Evolutionary conservation across 2,329 filamentous ascomycete genomes (phyloP).

Genomic region (Capronia coronata): DNA sequence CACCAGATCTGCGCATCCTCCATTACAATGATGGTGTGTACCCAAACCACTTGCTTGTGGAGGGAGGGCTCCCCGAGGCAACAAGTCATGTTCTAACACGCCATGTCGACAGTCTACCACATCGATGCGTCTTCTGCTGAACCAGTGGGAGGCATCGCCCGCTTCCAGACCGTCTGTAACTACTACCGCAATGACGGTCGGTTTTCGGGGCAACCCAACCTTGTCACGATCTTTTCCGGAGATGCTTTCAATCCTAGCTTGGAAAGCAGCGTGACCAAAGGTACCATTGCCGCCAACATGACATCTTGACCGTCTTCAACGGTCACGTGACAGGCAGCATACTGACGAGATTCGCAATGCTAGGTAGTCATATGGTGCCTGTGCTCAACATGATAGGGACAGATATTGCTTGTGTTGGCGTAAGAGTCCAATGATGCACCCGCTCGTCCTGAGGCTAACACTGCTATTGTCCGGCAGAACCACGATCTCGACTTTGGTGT

Average conservation of each 20-base stretch:
- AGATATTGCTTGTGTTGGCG: constrained; percentile 73
- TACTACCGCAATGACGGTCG: constrained; percentile 61
- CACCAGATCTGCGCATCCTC: constrained; percentile 69
- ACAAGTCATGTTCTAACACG: neutral
- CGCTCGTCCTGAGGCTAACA: neutral
- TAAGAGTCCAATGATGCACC: constrained; percentile 41
- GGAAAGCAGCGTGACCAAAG: constrained; percentile 84
- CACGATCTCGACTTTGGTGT: constrained; percentile 92
- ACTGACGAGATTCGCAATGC: constrained; percentile 2
- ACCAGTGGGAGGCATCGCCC: constrained; percentile 71
- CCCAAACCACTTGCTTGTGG: neutral
- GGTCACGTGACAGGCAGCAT: constrained; percentile 1
- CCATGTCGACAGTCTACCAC: constrained; percentile 63
- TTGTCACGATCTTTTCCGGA: constrained; percentile 79
- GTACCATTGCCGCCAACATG: constrained; percentile 33
- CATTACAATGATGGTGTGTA: constrained; percentile 70
- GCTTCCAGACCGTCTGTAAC: constrained; percentile 72
- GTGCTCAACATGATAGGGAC: constrained; percentile 72
- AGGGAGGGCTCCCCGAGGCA: neutral
- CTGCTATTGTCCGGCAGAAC: constrained; percentile 51
- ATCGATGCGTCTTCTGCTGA: constrained; percentile 49
- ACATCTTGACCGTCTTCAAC: neutral
- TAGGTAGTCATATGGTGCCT: constrained; percentile 70
- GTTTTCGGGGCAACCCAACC: constrained; percentile 57
- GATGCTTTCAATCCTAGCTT: constrained; percentile 89